Conservation (phyloP, 176 grass and related monocot genomes). For the Juncus inflexus region DNA sequence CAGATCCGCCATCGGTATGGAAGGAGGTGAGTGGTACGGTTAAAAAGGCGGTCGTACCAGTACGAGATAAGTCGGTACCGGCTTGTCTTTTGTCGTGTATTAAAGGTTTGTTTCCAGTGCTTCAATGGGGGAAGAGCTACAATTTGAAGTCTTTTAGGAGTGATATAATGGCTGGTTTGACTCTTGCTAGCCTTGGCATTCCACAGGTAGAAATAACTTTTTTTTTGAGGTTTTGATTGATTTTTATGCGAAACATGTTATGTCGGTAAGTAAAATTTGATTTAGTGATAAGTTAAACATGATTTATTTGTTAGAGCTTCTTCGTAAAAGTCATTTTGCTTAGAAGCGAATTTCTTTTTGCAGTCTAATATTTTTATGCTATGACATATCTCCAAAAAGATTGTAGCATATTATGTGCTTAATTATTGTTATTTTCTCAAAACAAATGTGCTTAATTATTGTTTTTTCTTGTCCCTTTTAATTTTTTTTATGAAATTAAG, state of each 20-base stretch:
- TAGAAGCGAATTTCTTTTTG: too few species aligned
- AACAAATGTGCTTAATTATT: too few species aligned
- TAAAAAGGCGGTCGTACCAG: slow-evolving; percentile 17
- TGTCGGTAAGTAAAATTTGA: too few species aligned
- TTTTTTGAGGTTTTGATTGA: not conserved
- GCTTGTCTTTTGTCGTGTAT: slow-evolving; percentile 36
- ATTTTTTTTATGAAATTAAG: too few species aligned
- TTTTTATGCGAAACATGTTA: too few species aligned
- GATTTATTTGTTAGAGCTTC: too few species aligned
- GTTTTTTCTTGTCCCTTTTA: too few species aligned
- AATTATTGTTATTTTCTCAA: too few species aligned
- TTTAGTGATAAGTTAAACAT: too few species aligned
- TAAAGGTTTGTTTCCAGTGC: slow-evolving; percentile 66
- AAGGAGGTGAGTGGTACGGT: slow-evolving; percentile 25
- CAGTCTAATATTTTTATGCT: too few species aligned
- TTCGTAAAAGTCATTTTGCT: not conserved
- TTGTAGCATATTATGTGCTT: too few species aligned
- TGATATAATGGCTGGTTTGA: slow-evolving; percentile 83
- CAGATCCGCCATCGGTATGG: slow-evolving; percentile 42
- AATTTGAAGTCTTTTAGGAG: slow-evolving; percentile 63
- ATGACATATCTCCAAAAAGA: too few species aligned
- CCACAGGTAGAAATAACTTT: slow-evolving; percentile 53
- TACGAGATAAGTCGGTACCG: not conserved
- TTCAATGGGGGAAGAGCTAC: slow-evolving; percentile 80
- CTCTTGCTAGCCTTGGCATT: slow-evolving; percentile 92